Percentiles rank a stretch among this genome's conserved stretches.
Conservation (phyloP, 805 yeast genomes). For the Pichia manshurica region DNA sequence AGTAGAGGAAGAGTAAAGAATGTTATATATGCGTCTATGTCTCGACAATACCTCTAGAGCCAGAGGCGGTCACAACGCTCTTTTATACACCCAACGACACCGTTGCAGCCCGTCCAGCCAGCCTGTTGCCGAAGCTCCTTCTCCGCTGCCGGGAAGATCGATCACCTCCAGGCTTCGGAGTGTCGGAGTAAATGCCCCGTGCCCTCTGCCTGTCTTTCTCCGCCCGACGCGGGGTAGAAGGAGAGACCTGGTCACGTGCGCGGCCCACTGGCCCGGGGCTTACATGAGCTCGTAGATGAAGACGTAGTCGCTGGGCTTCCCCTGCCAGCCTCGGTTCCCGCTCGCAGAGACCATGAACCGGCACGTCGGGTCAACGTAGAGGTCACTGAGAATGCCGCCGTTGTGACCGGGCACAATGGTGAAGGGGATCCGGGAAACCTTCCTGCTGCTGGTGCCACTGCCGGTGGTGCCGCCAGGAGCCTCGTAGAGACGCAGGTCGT, state of each 20-base stretch:
- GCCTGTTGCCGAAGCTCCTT: too few species aligned
- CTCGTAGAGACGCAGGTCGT: constrained; percentile 45
- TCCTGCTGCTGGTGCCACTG: constrained; percentile 17
- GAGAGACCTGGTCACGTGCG: background rate
- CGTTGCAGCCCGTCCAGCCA: too few species aligned
- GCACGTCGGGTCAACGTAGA: constrained; percentile 81
- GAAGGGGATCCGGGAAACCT: constrained; percentile 53
- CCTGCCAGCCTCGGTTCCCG: constrained; percentile 96
- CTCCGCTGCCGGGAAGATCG: too few species aligned
- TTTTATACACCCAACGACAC: too few species aligned
- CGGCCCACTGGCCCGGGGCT: background rate
- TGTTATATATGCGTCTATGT: too few species aligned
- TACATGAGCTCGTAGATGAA: constrained; percentile 29
- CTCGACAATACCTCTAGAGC: too few species aligned
- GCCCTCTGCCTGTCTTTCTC: background rate
- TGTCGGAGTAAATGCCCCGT: background rate
- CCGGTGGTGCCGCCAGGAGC: constrained; percentile 14
- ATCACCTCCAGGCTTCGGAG: background rate
- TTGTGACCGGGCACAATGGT: constrained; percentile 94
- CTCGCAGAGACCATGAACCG: constrained; percentile 85
- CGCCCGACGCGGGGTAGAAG: constrained; percentile 1
- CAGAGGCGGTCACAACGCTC: too few species aligned
- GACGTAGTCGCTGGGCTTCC: constrained; percentile 71
- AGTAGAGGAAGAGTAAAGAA: too few species aligned
- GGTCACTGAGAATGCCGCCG: constrained; percentile 78